These are phyloP conservation scores for Magnusiomyces paraingens DNA, from an alignment of 1,139 yeast species.

Conservation along the genomic window DNA sequence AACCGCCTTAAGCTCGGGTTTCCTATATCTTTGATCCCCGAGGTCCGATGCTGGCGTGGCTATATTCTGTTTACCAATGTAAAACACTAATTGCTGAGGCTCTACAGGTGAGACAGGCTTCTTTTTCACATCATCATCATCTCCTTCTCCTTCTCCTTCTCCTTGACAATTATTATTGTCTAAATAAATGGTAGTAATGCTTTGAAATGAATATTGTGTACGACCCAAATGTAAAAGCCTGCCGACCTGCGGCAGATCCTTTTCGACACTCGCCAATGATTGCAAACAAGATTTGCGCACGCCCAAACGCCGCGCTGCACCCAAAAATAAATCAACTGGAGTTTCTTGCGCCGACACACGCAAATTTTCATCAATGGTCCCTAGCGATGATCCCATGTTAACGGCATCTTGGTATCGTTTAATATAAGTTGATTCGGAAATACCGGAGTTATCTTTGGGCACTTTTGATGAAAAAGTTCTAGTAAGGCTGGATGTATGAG, in stretches of 20 bases:
- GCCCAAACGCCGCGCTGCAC: slow-evolving; percentile 7
- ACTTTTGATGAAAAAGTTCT: slow-evolving; percentile 4
- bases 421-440: slow-evolving; percentile 11
- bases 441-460: slow-evolving; percentile 13
- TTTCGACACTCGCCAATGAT: slow-evolving; percentile 9
- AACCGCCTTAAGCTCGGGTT: slow-evolving; percentile 7
- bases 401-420: slow-evolving; percentile 8
- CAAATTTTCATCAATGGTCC: neutral
- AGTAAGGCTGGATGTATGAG: too few relatives aligned
- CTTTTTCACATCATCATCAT: too few relatives aligned
- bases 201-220: neutral
- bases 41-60: slow-evolving; percentile 14
- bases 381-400: neutral
- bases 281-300: slow-evolving; percentile 11
- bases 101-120: neutral
- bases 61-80: slow-evolving; percentile 12
- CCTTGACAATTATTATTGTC: neutral
- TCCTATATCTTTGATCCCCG: slow-evolving; percentile 14
- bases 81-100: slow-evolving; percentile 10
- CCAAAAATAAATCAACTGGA: slow-evolving; percentile 7
- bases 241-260: slow-evolving; percentile 15
- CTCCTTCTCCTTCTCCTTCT: too few relatives aligned
- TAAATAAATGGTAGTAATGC: too few relatives aligned
- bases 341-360: slow-evolving; percentile 1
- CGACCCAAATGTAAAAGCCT: slow-evolving; percentile 14